Base-by-base conservation (phyloP, 2,329 filamentous ascomycete genomes). In the Sporothrix mexicana region DNA sequence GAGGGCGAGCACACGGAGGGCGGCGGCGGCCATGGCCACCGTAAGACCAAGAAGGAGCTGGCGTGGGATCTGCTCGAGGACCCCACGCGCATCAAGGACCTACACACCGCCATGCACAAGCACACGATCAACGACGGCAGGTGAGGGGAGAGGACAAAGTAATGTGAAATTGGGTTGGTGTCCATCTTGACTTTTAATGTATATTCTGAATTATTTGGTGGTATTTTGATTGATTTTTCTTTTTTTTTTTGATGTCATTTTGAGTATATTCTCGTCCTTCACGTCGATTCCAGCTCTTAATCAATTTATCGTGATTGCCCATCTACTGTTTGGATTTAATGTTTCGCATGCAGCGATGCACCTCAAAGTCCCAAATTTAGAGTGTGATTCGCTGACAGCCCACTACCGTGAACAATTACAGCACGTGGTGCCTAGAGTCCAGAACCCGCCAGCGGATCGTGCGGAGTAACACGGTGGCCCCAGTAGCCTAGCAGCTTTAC, bases 51-150 rank as follows among this genome's bases (percentile, higher is more conserved):
- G 79, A 85, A 82, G 75, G 86, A 90, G 79, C 82, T 81, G 62
- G 86, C 84, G 0, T 83, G 83, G 76, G 86, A 87, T 3, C 81
- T 85, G 0, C 64, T 89, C 2, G 85, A 87, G 77, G 83, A 88
- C 70, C 87, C 87, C 3, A 77, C 78, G 41, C 80, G 81, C 70
- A 75, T 86, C 55, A 87, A 84, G 79, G 79, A 76, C 8, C 49
- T 75, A 25, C 64, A 49, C 36, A 75, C 68, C 6, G 68, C 62
- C 30, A 68, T 74, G 72, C 62, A 64, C 6, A 64, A 55, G 23
- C 67, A 69, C 45, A 47, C 23, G 1, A 43, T 72, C 13, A 17
- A 20, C 49, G 68, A 57, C 9, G 43, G 25, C 43, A 62, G n/a
- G 15, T n/a, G 43, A 62, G 1, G 43, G 9, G 17, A 36, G 30